These are phyloP conservation scores for Pyrus hybrid DNA, from an alignment of 331 rosid genomes.

Conservation along the genomic window DNA sequence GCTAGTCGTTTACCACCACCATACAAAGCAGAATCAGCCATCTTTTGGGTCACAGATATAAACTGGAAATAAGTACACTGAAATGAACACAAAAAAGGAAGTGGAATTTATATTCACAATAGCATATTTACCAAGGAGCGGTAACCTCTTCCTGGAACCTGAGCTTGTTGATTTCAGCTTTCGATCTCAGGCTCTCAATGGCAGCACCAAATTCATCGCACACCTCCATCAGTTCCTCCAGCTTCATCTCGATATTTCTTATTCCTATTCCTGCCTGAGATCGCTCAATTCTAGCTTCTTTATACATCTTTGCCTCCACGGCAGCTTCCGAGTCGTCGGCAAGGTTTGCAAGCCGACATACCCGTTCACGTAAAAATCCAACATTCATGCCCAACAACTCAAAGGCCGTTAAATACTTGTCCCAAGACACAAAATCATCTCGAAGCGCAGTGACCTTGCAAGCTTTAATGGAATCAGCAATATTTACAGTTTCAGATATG, in stretches of 20 bases:
- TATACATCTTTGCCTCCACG: constrained; percentile 31
- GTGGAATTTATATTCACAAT: not conserved
- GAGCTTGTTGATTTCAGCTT: constrained; percentile 39
- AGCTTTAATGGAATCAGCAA: constrained; percentile 49
- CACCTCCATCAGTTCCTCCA: constrained; percentile 60
- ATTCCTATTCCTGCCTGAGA: constrained; percentile 41
- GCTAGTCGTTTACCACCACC: not conserved
- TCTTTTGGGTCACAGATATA: not conserved
- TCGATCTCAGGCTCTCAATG: constrained; percentile 46
- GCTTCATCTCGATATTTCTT: constrained; percentile 52
- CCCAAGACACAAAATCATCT: constrained; percentile 57
- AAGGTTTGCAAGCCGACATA: constrained; percentile 47
- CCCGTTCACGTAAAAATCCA: constrained; percentile 46
- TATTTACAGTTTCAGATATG: constrained; percentile 43
- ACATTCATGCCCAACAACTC: constrained; percentile 70
- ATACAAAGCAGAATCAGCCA: not conserved
- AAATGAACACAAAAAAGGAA: not conserved
- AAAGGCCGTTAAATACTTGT: constrained; percentile 56
- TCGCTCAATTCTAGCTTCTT: constrained; percentile 32
- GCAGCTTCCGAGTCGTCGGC: constrained; percentile 41
- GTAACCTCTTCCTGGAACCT: constrained; percentile 43
- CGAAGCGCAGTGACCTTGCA: constrained; percentile 39
- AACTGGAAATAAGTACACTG: not conserved
- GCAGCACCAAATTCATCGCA: constrained; percentile 52
- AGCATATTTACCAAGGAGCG: constrained; percentile 51